phyloP scores from a whole-genome alignment of 768 basidiomycete genomes.

The Russula vinacea region DNA sequence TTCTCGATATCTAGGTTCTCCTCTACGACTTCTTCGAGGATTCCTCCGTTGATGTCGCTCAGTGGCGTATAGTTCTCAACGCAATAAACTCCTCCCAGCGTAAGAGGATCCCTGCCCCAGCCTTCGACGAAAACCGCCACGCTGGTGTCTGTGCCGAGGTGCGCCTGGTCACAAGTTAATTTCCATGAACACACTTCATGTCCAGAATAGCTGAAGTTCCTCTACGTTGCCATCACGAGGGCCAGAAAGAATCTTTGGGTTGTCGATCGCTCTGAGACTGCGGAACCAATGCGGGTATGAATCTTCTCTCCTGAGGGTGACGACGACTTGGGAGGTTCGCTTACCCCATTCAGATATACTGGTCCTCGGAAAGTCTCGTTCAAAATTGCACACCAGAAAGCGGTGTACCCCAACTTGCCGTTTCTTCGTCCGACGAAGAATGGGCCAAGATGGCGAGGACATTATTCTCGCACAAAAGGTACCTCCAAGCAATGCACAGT shows the following conservation, averaged over 20 bases:
- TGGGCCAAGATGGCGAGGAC: slow-evolving; percentile 43
- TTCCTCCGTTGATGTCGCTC: slow-evolving; percentile 46
- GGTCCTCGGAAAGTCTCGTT: slow-evolving; percentile 47
- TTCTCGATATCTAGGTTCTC: slow-evolving; percentile 46
- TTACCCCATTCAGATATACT: slow-evolving; percentile 43
- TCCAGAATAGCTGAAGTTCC: slow-evolving; percentile 49
- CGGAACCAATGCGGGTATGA: slow-evolving; percentile 59
- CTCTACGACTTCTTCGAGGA: slow-evolving; percentile 68
- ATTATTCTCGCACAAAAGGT: slow-evolving; percentile 47
- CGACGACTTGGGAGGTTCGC: neutral
- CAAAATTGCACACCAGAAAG: slow-evolving; percentile 48
- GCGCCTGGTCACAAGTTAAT: neutral
- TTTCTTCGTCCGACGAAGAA: slow-evolving; percentile 48
- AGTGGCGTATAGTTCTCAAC: slow-evolving; percentile 58
- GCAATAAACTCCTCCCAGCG: slow-evolving; percentile 32
- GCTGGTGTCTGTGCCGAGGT: slow-evolving; percentile 34
- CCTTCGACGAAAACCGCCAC: slow-evolving; percentile 49
- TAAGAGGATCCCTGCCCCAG: slow-evolving; percentile 38
- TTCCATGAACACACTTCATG: neutral
- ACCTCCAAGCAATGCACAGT: slow-evolving; percentile 53
- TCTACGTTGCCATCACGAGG: slow-evolving; percentile 65
- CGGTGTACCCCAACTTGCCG: slow-evolving; percentile 53
- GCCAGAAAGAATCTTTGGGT: slow-evolving; percentile 67
- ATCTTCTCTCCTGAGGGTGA: neutral
- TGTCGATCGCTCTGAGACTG: slow-evolving; percentile 54